phyloP scores from a whole-genome alignment of 2,329 filamentous ascomycete species.

The Fusarium nygamai region DNA sequence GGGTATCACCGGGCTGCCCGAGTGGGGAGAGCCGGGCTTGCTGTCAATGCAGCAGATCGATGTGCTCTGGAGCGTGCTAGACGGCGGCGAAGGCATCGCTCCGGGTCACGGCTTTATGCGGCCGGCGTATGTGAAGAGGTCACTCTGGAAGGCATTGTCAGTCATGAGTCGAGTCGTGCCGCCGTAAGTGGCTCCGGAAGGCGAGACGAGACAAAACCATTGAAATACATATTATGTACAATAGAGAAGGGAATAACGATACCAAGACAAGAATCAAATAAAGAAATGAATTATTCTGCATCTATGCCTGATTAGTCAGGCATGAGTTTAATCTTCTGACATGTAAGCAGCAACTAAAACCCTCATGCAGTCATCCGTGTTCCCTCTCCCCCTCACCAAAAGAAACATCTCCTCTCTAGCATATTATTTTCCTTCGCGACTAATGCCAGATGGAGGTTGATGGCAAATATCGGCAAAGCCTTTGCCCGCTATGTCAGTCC shows the following conservation, averaged over 20 bases:
- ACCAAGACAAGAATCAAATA: not conserved
- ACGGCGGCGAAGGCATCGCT: rapidly evolving
- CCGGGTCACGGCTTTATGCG: not conserved
- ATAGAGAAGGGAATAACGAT: rapidly evolving
- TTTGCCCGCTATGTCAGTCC: too few relatives aligned
- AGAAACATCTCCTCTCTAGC: too few relatives aligned
- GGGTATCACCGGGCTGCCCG: not conserved
- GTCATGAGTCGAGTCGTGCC: not conserved
- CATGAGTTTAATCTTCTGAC: too few relatives aligned
- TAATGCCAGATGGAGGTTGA: too few relatives aligned
- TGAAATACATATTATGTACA: not conserved
- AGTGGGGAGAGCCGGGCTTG: not conserved
- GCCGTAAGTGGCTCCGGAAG: not conserved
- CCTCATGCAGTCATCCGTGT: too few relatives aligned
- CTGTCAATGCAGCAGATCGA: not conserved
- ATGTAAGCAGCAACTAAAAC: too few relatives aligned
- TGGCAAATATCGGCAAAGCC: too few relatives aligned
- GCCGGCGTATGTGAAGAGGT: not conserved
- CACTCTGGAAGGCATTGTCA: not conserved
- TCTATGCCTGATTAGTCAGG: too few relatives aligned
- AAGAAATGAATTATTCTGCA: not conserved
- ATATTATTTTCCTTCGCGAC: too few relatives aligned
- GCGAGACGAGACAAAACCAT: not conserved
- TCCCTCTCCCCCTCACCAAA: too few relatives aligned
- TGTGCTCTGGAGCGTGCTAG: not conserved